These are phyloP conservation scores for Stagonosporopsis cucurbitacearum DNA, from an alignment of 2,329 filamentous ascomycete genomes.

Conservation along the genomic window DNA sequence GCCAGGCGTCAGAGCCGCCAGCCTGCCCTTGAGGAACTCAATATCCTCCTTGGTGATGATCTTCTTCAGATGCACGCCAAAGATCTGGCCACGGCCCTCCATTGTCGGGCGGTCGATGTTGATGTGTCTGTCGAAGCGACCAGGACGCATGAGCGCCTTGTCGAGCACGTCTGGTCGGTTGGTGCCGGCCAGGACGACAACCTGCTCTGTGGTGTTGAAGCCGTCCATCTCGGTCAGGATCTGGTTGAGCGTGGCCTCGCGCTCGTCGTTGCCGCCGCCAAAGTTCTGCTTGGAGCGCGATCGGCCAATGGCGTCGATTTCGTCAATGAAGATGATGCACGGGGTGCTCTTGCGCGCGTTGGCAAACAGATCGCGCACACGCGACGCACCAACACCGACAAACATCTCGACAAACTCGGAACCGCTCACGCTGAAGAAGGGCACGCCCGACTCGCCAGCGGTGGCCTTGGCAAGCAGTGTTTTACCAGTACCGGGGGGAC, in stretches of 20 bases:
- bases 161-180: conserved; percentile 95
- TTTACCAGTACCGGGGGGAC: conserved; percentile 98
- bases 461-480: conserved; percentile 96
- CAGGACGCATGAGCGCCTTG: conserved; percentile 93
- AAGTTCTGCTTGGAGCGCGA: conserved; percentile 83
- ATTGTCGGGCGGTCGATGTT: conserved; percentile 94
- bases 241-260: conserved; percentile 96
- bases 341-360: conserved; percentile 95
- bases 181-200: conserved; percentile 95
- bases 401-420: conserved; percentile 99
- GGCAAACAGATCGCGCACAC: conserved; percentile 92
- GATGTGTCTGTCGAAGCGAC: conserved; percentile 96
- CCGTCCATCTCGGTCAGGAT: conserved; percentile 99
- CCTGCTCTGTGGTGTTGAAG: conserved; percentile 95
- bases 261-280: conserved; percentile 93
- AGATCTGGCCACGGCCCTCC: conserved; percentile 95
- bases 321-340: conserved; percentile 99
- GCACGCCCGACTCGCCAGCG: conserved; percentile 93
- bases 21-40: conserved; percentile 83
- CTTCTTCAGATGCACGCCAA: conserved; percentile 91
- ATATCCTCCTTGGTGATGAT: conserved; percentile 92
- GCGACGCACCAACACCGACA: conserved; percentile 94
- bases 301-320: conserved; percentile 97
- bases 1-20: conserved; percentile 90
- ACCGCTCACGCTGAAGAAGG: conserved; percentile 97